Conservation (phyloP, 2,329 filamentous ascomycete species). For the Trichoderma sp. region DNA sequence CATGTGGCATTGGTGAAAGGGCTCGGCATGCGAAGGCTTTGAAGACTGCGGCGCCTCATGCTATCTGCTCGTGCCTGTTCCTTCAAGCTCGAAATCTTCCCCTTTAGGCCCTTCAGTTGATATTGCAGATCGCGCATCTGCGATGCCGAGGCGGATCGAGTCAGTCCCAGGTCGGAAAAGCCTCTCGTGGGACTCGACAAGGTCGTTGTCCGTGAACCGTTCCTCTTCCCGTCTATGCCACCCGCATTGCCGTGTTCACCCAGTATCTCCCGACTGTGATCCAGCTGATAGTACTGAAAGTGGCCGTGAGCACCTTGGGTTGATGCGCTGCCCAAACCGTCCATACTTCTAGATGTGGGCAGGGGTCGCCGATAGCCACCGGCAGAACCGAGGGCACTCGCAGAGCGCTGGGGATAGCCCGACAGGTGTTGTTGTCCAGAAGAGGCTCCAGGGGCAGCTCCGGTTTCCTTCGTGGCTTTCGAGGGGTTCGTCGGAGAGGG, state of each 20-base stretch:
- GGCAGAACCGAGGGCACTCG: constrained; percentile 64
- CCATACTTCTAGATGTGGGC: constrained; percentile 48
- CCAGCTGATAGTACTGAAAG: constrained; percentile 44
- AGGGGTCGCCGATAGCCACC: constrained; percentile 59
- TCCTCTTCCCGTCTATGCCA: constrained; percentile 35
- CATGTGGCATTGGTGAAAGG: constrained; percentile 71
- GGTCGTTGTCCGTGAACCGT: constrained; percentile 41
- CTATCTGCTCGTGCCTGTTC: constrained; percentile 79
- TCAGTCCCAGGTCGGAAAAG: constrained; percentile 52
- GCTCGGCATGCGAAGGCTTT: constrained; percentile 73
- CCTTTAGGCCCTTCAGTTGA: constrained; percentile 83
- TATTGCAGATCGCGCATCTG: constrained; percentile 75
- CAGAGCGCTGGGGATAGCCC: constrained; percentile 56
- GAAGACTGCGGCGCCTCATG: constrained; percentile 73
- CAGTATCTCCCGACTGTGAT: constrained; percentile 54
- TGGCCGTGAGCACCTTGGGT: constrained; percentile 7
- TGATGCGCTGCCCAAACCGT: constrained; percentile 43
- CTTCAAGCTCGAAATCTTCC: constrained; percentile 78
- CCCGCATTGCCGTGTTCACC: constrained; percentile 51
- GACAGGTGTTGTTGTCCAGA: constrained; percentile 35
- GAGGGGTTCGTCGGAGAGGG: constrained; percentile 33
- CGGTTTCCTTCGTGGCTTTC: constrained; percentile 41
- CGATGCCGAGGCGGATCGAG: constrained; percentile 70
- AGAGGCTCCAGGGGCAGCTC: constrained; percentile 32
- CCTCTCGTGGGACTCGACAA: constrained; percentile 50